These are phyloP conservation scores for Fusarium succisae DNA, from an alignment of 2,329 filamentous ascomycete genomes.

Conservation along the genomic window DNA sequence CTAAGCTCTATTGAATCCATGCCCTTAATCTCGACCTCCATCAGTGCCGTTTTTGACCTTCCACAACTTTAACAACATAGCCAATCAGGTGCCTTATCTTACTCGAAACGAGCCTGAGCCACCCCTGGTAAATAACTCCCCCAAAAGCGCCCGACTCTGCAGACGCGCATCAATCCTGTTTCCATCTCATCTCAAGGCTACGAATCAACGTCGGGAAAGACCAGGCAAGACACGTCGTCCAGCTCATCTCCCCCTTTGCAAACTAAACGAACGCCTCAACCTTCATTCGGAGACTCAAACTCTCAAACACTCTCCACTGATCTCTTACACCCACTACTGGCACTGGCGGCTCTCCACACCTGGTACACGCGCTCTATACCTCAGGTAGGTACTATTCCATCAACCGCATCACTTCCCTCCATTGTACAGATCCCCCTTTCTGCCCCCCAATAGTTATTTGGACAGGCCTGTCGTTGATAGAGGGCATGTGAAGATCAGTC, in stretches of 20 bases:
- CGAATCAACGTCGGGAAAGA: slow-evolving; percentile 13
- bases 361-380: slow-evolving; percentile 10
- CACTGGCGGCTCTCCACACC: slow-evolving; percentile 22
- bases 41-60: slow-evolving; percentile 20
- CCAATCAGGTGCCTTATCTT: slow-evolving; percentile 27
- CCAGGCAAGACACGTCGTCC: slow-evolving; percentile 12
- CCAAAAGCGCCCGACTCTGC: not conserved
- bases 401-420: slow-evolving; percentile 3
- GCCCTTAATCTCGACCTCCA: slow-evolving; percentile 21
- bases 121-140: slow-evolving; percentile 13
- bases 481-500: slow-evolving; percentile 1
- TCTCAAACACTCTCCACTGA: slow-evolving; percentile 22
- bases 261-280: slow-evolving; percentile 22
- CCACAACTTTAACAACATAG: slow-evolving; percentile 3
- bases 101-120: slow-evolving; percentile 30
- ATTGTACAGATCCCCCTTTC: not conserved
- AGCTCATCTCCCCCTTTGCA: slow-evolving; percentile 32
- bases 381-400: slow-evolving; percentile 4
- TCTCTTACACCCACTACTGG: slow-evolving; percentile 34
- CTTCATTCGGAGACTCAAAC: not conserved
- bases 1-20: slow-evolving; percentile 5
- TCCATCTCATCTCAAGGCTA: slow-evolving; percentile 24
- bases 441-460: not conserved
- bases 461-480: slow-evolving; percentile 10
- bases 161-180: slow-evolving; percentile 33